phyloP scores from a whole-genome alignment of 164 flowering plant species.

The Pachysandra terminalis region DNA sequence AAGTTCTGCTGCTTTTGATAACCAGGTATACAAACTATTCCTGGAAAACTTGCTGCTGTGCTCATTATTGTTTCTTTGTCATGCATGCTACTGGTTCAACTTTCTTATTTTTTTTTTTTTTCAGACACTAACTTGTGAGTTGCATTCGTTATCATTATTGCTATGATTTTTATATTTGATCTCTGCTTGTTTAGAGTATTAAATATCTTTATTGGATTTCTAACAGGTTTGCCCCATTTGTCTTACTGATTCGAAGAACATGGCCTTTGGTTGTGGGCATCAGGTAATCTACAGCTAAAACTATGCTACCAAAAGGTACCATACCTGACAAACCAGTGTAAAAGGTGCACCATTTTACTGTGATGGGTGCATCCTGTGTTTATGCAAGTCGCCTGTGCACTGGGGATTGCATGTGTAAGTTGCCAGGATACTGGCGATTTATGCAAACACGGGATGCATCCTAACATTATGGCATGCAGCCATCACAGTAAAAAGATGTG shows the following conservation, averaged over 20 bases:
- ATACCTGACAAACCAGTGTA: no score
- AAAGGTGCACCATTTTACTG: no score
- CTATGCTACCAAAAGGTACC: no score
- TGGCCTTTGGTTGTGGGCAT: slow-evolving; percentile 70
- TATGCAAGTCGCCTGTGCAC: no score
- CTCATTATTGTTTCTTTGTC: neutral
- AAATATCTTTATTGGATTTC: neutral
- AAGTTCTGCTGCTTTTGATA: slow-evolving; percentile 12
- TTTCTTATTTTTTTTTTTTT: no score
- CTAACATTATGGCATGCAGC: no score
- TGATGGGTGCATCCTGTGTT: no score
- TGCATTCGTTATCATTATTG: neutral
- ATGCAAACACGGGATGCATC: no score
- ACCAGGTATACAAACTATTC: neutral
- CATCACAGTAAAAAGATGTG: no score
- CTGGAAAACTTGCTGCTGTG: neutral
- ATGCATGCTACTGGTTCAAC: neutral
- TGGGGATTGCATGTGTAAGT: no score
- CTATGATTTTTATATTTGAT: neutral
- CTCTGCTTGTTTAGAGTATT: neutral
- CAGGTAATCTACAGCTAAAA: slow-evolving; percentile 45
- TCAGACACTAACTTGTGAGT: neutral
- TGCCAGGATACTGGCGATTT: no score
- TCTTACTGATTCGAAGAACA: slow-evolving; percentile 39
- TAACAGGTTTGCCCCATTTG: slow-evolving; percentile 68